Percentiles rank a stretch among this genome's conserved stretches.
phyloP scores from a whole-genome alignment of 2,329 filamentous ascomycete genomes.

The Aspergillus quadrilineatus region DNA sequence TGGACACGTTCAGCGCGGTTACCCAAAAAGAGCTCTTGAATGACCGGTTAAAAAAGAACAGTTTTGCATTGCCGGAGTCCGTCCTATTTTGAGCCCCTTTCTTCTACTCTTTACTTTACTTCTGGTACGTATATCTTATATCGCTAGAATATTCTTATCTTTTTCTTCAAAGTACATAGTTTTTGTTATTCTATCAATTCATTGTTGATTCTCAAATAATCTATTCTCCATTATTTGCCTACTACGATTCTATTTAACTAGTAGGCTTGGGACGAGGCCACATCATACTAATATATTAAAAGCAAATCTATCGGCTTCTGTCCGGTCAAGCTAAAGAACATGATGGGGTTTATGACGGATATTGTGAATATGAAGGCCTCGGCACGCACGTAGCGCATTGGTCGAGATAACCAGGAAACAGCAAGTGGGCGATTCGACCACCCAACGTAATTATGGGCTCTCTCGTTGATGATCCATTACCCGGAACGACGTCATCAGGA shows the following conservation, averaged over 20 bases:
- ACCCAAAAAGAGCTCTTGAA: neutral
- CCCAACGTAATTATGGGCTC: slow-evolving; percentile 19
- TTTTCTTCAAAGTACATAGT: neutral
- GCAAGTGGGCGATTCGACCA: neutral
- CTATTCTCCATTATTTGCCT: too few relatives aligned
- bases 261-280: neutral
- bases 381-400: slow-evolving; percentile 9
- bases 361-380: neutral
- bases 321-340: neutral
- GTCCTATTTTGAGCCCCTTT: neutral
- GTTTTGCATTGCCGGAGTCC: slow-evolving; percentile 7
- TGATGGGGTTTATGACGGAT: neutral
- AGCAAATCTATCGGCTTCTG: neutral
- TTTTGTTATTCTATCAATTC: neutral
- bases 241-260: neutral
- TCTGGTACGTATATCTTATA: neutral
- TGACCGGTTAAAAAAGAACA: neutral
- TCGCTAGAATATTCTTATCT: neutral
- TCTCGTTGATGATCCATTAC: slow-evolving; percentile 30
- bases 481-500: slow-evolving; percentile 16
- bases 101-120: neutral
- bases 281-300: neutral
- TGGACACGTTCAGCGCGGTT: neutral
- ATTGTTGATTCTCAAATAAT: neutral
- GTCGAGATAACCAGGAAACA: neutral